phyloP scores from a whole-genome alignment of 495 filamentous ascomycete species.

The Wilcoxina mikolae region DNA sequence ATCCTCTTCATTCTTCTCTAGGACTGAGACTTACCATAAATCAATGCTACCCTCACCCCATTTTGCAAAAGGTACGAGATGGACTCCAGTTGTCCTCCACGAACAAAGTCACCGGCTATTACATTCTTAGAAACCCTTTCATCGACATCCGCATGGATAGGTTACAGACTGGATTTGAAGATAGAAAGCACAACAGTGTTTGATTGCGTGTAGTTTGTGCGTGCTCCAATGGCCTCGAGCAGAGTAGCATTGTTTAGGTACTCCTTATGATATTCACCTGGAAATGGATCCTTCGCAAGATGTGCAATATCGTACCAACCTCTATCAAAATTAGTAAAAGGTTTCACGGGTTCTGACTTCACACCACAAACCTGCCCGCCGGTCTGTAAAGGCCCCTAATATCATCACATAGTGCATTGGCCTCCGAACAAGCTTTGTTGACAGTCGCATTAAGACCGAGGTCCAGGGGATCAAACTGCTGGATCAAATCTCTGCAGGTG shows the following conservation, averaged over 20 bases:
- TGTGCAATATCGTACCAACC: slow-evolving; percentile 52
- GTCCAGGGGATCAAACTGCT: slow-evolving; percentile 38
- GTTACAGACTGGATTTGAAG: slow-evolving; percentile 39
- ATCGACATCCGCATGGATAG: slow-evolving; percentile 20
- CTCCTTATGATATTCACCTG: slow-evolving; percentile 43
- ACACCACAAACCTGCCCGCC: slow-evolving; percentile 7
- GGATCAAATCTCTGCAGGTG: slow-evolving; percentile 31
- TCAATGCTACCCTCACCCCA: slow-evolving; percentile 50
- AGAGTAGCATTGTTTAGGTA: slow-evolving; percentile 50
- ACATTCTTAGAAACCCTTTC: slow-evolving; percentile 2
- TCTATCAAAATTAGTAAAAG: slow-evolving; percentile 18
- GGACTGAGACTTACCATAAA: slow-evolving; percentile 45
- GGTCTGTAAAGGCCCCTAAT: slow-evolving; percentile 7
- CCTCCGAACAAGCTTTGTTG: slow-evolving; percentile 20
- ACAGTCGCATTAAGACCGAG: slow-evolving; percentile 37
- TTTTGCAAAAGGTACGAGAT: slow-evolving; percentile 39
- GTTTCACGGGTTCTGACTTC: not conserved
- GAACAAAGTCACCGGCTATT: slow-evolving; percentile 31
- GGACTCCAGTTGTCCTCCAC: slow-evolving; percentile 37
- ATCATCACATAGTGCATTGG: slow-evolving; percentile 5
- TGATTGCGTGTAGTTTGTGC: slow-evolving; percentile 50
- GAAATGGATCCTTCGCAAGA: slow-evolving; percentile 44
- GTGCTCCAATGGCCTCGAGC: slow-evolving; percentile 48
- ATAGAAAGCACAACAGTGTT: slow-evolving; percentile 36
- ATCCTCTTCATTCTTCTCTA: slow-evolving; percentile 16